A percentile compares a stretch with the other conserved stretches of the same genome.
These are phyloP conservation scores for Ceratocystis alfenasii DNA, from an alignment of 2,329 filamentous ascomycete species.

Conservation along the genomic window DNA sequence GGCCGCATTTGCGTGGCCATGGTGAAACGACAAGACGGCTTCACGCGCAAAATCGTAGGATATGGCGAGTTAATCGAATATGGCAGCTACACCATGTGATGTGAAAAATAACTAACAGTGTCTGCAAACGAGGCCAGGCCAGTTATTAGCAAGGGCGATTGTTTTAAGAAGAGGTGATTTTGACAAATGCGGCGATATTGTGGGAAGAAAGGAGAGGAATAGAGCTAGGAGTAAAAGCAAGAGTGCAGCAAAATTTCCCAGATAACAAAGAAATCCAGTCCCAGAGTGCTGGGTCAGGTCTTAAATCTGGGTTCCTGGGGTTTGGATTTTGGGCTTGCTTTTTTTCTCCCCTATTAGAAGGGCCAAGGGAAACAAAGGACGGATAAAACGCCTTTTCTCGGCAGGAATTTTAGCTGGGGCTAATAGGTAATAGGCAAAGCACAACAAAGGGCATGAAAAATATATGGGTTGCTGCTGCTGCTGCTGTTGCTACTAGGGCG, in stretches of 20 bases:
- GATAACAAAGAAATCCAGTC: background rate
- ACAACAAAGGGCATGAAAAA: background rate
- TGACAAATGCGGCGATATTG: background rate
- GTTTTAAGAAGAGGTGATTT: no score
- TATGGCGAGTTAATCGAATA: background rate
- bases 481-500: no score
- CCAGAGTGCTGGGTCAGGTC: slow-evolving; percentile 7
- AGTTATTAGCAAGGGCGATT: background rate
- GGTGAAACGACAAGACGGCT: background rate
- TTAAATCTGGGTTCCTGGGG: slow-evolving; percentile 10
- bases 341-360: slow-evolving; percentile 1
- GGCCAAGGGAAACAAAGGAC: background rate
- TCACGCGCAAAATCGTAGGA: background rate
- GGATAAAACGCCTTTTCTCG: background rate
- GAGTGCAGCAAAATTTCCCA: slow-evolving; percentile 1
- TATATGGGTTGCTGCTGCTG: no score
- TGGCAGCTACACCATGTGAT: background rate
- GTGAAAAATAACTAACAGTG: background rate
- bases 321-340: background rate
- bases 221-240: background rate
- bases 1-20: slow-evolving; percentile 21
- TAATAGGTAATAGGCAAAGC: background rate
- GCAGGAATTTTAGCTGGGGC: slow-evolving; percentile 4
- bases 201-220: slow-evolving; percentile 4
- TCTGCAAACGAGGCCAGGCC: background rate